phyloP scores from a whole-genome alignment of 2,329 filamentous ascomycete genomes.

The Chalaropsis ovoidea region DNA sequence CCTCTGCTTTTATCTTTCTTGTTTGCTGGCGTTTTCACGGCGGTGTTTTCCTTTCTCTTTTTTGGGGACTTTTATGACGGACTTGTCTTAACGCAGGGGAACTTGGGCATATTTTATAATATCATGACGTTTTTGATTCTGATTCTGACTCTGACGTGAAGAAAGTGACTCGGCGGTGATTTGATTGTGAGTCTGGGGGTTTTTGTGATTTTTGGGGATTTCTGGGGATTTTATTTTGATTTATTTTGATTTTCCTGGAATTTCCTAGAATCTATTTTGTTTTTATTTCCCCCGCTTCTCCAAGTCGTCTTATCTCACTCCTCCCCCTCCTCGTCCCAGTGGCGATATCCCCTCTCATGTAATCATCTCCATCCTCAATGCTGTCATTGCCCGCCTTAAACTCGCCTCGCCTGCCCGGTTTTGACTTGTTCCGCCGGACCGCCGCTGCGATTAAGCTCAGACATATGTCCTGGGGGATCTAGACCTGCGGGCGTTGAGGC shows the following conservation, averaged over 20 bases:
- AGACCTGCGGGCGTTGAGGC: not conserved
- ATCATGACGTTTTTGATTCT: not conserved
- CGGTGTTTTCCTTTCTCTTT: slow-evolving; percentile 5
- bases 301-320: not conserved
- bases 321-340: not conserved
- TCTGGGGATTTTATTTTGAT: too few species aligned
- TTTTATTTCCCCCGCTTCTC: not conserved
- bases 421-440: not conserved
- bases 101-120: not conserved
- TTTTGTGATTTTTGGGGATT: not conserved
- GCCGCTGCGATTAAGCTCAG: not conserved
- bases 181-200: not conserved
- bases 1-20: not conserved
- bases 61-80: not conserved
- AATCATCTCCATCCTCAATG: not conserved
- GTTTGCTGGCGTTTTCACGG: too few species aligned
- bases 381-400: not conserved
- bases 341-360: not conserved
- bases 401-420: not conserved
- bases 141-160: not conserved
- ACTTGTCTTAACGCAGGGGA: slow-evolving; percentile 5
- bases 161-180: not conserved
- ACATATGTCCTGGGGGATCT: not conserved
- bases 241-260: too few species aligned
- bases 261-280: too few species aligned